These are phyloP conservation scores for Trichoderma sp. DNA, from an alignment of 2,329 filamentous ascomycete species.

Conservation along the genomic window DNA sequence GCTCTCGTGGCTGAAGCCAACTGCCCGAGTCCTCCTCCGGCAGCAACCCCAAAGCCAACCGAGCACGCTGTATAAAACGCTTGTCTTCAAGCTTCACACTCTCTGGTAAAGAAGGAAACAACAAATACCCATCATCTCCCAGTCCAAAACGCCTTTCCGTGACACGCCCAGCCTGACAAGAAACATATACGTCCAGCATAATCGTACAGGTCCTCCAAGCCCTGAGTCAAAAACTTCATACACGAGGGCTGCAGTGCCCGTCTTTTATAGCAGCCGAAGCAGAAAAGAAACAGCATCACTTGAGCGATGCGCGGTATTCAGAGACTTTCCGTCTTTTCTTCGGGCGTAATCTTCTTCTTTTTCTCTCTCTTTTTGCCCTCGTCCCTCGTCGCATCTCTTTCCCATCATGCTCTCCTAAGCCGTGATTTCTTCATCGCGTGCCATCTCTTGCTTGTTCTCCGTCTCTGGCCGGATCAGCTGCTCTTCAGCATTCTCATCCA, in stretches of 20 bases:
- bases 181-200: constrained; percentile 30
- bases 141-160: constrained; percentile 30
- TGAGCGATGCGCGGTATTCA: constrained; percentile 28
- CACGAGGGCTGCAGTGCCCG: constrained; percentile 10
- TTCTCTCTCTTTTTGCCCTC: constrained; percentile 1
- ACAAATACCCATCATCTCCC: constrained; percentile 17
- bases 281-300: constrained; percentile 6
- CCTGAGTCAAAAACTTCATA: constrained; percentile 17
- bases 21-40: constrained; percentile 18
- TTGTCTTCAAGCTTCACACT: constrained; percentile 17
- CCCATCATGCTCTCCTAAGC: constrained; percentile 34
- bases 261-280: constrained; percentile 15
- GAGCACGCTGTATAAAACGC: constrained; percentile 26
- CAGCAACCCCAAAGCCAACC: constrained; percentile 24
- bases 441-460: constrained; percentile 45
- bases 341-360: neutral
- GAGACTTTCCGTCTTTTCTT: constrained; percentile 24
- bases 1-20: constrained; percentile 19
- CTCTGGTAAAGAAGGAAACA: neutral
- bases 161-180: constrained; percentile 31
- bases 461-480: constrained; percentile 71
- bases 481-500: constrained; percentile 67
- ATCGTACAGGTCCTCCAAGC: constrained; percentile 32
- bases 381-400: neutral
- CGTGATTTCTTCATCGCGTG: constrained; percentile 46